Base-by-base conservation (phyloP, 495 filamentous ascomycete genomes). In the Penicillium odoratum region DNA sequence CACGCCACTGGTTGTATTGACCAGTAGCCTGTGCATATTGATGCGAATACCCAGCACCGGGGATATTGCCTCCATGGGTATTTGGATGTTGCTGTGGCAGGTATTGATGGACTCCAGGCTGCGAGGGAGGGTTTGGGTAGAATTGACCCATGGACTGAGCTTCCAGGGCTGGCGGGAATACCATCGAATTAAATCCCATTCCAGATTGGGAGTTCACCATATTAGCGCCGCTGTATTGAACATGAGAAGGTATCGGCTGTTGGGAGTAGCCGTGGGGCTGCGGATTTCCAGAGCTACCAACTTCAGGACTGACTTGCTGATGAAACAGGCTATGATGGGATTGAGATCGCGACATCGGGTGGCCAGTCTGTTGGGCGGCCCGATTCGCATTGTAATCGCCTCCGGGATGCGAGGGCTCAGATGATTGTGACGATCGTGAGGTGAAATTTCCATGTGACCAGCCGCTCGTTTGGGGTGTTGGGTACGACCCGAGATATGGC, bases 81-180 rank as follows among this genome's bases (percentile, higher is more conserved):
- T 38, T 31, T n/a, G 13, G 3, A 15, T 60, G 55, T 16, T 53
- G 59, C 6, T 57, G 52, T 5, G 57, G n/a, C 5, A 50, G 25
- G 16, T 65, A 67, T 18, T 59, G 61, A 36, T 55, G 56, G 15
- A 44, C 25, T 9, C 53, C 44, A 4, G 50, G 45, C 28, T 65
- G 61, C 3, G 51, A 36, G 25, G 63, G 31, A 7, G 61, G 55
- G 30, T 67, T 59, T 16, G 60, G 59, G 21, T 65, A 65, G 21
- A 59, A 29, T 0, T 51, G 61, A 4, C 52, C 46, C 2, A 49
- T 42, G 28, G 16, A 21, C 15, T 58, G 56, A 9, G 40, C 0
- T 34, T 48, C 45, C 1, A 48, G 33, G 9, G 15, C 5, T 1
- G 46, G 28, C 4, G 53, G 42, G 33, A 55, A 53, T 10, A 21